A percentile compares a stretch with the other conserved stretches of the same genome.
Evolutionary conservation across 108 stramenopile genomes (phyloP).

Genomic region (Ochromonas danica): DNA sequence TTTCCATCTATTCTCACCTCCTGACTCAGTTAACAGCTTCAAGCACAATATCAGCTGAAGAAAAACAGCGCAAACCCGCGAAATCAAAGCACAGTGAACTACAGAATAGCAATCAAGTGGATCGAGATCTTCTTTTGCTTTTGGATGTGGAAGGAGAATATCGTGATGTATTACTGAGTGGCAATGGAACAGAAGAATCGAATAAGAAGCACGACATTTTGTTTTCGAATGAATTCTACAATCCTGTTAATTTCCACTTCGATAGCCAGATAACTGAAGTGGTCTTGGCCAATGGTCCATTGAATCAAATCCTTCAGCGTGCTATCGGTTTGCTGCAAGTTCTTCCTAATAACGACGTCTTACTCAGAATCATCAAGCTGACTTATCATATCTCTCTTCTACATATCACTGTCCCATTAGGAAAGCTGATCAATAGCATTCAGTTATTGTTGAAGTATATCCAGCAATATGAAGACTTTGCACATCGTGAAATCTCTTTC

Average conservation of each 20-base stretch:
- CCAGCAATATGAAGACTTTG: conserved; percentile 96
- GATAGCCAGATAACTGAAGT: neutral
- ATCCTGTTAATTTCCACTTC: neutral
- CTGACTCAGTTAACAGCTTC: too few species aligned
- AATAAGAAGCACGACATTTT: too few species aligned
- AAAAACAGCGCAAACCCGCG: too few species aligned
- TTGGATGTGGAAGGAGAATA: too few species aligned
- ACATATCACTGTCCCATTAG: conserved; percentile 64
- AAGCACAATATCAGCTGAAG: too few species aligned
- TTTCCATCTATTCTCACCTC: too few species aligned
- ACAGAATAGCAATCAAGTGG: too few species aligned
- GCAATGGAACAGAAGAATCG: too few species aligned
- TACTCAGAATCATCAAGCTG: conserved; percentile 56
- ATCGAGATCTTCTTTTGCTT: too few species aligned
- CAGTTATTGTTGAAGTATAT: conserved; percentile 79
- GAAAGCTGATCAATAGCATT: conserved; percentile 80
- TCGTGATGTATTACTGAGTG: too few species aligned
- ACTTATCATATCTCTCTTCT: neutral
- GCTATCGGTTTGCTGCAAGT: conserved; percentile 60
- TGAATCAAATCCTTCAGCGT: neutral
- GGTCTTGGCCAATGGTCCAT: neutral
- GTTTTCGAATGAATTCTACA: neutral
- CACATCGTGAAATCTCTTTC: conserved; percentile 72
- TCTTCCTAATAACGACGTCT: conserved; percentile 83
- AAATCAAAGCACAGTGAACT: too few species aligned